Percentiles rank a stretch among this genome's conserved stretches.
Evolutionary conservation across 306 rosid genomes (phyloP).

Genomic region (Cucumis hystrix): DNA sequence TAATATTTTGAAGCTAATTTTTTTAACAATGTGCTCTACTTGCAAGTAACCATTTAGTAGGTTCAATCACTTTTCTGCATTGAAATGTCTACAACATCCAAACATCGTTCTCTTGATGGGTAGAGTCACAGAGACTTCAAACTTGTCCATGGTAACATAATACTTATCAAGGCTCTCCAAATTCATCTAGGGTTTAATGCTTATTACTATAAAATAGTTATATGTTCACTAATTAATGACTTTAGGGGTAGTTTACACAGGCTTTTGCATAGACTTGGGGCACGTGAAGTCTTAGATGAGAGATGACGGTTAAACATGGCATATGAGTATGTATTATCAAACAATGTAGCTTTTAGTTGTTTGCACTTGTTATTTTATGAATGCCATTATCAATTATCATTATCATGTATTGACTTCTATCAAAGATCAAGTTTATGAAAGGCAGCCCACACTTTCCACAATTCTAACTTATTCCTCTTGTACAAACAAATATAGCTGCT

Average conservation of each 20-base stretch:
- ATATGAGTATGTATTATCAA: conserved; percentile 45
- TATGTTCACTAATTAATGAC: too few species aligned
- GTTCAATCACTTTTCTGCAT: conserved; percentile 15
- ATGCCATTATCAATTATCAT: background rate
- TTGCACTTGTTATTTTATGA: background rate
- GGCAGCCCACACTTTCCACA: background rate
- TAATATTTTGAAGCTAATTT: background rate
- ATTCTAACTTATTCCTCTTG: background rate
- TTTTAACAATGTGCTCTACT: background rate
- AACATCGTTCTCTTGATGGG: conserved; percentile 96
- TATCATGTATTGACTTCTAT: background rate
- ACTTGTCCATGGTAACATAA: conserved; percentile 92
- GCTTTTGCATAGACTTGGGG: conserved; percentile 79
- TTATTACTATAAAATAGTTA: background rate
- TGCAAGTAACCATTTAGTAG: conserved; percentile 16
- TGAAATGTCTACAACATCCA: conserved; percentile 91
- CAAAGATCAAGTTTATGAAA: background rate
- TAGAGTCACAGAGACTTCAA: conserved; percentile 92
- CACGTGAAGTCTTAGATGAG: conserved; percentile 75
- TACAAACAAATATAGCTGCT: background rate
- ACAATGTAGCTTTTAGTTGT: background rate
- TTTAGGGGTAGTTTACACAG: conserved; percentile 91
- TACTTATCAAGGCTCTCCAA: conserved; percentile 72
- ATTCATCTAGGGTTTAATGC: background rate
- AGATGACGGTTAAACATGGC: conserved; percentile 90